Conservation (phyloP, 2,329 filamentous ascomycete species). For the Calonectria pseudoturangicola region DNA sequence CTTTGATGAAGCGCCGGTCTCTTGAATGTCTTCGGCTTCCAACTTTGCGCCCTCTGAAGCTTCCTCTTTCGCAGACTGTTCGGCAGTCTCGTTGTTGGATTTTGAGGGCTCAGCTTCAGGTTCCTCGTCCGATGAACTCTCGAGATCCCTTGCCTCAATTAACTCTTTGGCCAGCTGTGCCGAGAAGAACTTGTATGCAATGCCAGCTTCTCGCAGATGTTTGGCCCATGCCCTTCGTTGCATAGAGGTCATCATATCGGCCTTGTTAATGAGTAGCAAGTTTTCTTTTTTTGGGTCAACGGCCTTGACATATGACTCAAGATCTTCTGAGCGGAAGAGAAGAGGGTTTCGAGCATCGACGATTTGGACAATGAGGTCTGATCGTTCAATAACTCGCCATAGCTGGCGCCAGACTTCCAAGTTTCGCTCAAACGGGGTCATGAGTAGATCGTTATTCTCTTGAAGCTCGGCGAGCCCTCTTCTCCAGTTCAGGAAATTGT, state of each 20-base stretch:
- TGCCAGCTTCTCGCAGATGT: slow-evolving; percentile 86
- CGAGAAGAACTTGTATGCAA: slow-evolving; percentile 97
- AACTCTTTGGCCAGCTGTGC: slow-evolving; percentile 92
- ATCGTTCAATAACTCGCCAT: slow-evolving; percentile 98
- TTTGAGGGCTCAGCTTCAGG: slow-evolving; percentile 50
- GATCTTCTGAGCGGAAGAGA: slow-evolving; percentile 93
- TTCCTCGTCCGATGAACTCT: slow-evolving; percentile 67
- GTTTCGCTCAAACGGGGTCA: slow-evolving; percentile 99
- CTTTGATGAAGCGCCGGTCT: slow-evolving; percentile 52
- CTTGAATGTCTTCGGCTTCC: slow-evolving; percentile 51
- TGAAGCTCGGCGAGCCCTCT: slow-evolving; percentile 93
- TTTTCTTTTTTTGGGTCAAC: slow-evolving; percentile 93
- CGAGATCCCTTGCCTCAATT: slow-evolving; percentile 82
- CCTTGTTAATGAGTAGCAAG: slow-evolving; percentile 96
- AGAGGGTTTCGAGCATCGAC: slow-evolving; percentile 97
- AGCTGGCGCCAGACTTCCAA: slow-evolving; percentile 98
- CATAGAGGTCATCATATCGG: slow-evolving; percentile 95
- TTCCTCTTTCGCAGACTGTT: slow-evolving; percentile 43
- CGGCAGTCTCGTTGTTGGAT: slow-evolving; percentile 48
- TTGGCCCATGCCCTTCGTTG: slow-evolving; percentile 91
- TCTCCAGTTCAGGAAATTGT: slow-evolving; percentile 90
- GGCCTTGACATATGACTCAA: slow-evolving; percentile 95
- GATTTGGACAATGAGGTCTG: slow-evolving; percentile 97
- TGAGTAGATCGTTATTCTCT: slow-evolving; percentile 93
- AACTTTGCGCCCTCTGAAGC: slow-evolving; percentile 52